phyloP scores from a whole-genome alignment of 306 rosid species.

The Quercus robur region DNA sequence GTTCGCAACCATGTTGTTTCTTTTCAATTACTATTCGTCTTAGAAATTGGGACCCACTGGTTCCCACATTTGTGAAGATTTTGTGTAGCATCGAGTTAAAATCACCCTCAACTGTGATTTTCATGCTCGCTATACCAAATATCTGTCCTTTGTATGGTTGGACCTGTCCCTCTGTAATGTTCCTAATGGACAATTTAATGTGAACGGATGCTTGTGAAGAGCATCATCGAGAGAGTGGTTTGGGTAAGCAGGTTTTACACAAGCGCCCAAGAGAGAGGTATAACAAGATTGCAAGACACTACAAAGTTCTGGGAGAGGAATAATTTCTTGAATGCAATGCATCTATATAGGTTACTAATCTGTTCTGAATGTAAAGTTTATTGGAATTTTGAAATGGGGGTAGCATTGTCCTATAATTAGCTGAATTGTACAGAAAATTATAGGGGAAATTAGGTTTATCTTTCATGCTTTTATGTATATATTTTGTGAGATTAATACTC shows the following conservation, averaged over 20 bases:
- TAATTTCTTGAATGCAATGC: neutral
- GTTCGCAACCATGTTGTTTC: neutral
- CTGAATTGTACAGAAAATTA: neutral
- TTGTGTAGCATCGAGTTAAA: neutral
- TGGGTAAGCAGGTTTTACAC: neutral
- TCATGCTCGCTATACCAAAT: neutral
- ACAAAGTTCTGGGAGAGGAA: neutral
- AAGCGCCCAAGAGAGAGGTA: neutral
- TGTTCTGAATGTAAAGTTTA: neutral
- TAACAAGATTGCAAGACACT: too few relatives aligned
- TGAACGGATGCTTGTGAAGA: neutral
- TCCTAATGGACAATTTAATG: neutral
- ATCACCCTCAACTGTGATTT: neutral
- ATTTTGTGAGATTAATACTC: constrained; percentile 4
- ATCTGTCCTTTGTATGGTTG: neutral
- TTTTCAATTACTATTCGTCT: neutral
- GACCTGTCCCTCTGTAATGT: neutral
- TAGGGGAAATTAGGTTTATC: neutral
- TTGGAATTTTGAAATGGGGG: neutral
- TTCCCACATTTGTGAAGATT: neutral
- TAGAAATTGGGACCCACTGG: neutral
- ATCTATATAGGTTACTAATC: neutral
- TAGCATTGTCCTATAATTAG: neutral
- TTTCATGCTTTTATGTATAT: neutral
- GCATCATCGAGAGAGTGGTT: neutral